Evolutionary conservation across 352 stramenopile genomes (phyloP).

Genomic region (Globisporangium alternatum): DNA sequence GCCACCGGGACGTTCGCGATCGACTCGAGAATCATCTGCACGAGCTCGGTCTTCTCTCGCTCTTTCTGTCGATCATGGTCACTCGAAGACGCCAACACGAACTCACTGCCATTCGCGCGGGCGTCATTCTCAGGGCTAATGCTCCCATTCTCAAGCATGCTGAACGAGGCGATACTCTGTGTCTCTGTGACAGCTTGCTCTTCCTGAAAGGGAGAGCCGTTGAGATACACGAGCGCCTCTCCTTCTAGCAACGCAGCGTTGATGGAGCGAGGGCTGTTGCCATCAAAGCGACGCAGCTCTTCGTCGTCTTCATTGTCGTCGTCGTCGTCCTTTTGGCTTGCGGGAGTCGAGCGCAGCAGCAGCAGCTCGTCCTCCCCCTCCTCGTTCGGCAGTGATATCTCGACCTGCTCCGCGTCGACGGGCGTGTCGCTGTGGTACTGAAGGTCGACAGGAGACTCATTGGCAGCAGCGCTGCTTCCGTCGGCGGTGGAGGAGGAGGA

Average conservation of each 20-base stretch:
- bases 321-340: conserved; percentile 15
- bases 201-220: conserved; percentile 1
- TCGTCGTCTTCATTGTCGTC: conserved; percentile 25
- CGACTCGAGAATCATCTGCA: conserved; percentile 75
- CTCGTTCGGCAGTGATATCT: not conserved
- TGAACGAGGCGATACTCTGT: not conserved
- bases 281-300: conserved; percentile 20
- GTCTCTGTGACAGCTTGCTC: not conserved
- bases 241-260: conserved; percentile 9
- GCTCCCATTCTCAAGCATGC: not conserved
- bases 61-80: conserved; percentile 56
- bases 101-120: not conserved
- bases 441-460: not conserved
- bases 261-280: conserved; percentile 5
- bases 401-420: conserved; percentile 2
- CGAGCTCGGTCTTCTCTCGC: conserved; percentile 56
- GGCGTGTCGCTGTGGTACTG: not conserved
- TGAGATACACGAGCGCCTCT: conserved; percentile 1
- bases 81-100: not conserved
- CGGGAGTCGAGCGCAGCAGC: conserved; percentile 11
- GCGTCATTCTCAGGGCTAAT: not conserved
- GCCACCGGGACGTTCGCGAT: conserved; percentile 71
- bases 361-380: conserved; percentile 2
- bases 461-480: not conserved
- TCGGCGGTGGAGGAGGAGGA: not conserved